phyloP scores from a whole-genome alignment of 352 stramenopile species.

The Blastocystis sp. region DNA sequence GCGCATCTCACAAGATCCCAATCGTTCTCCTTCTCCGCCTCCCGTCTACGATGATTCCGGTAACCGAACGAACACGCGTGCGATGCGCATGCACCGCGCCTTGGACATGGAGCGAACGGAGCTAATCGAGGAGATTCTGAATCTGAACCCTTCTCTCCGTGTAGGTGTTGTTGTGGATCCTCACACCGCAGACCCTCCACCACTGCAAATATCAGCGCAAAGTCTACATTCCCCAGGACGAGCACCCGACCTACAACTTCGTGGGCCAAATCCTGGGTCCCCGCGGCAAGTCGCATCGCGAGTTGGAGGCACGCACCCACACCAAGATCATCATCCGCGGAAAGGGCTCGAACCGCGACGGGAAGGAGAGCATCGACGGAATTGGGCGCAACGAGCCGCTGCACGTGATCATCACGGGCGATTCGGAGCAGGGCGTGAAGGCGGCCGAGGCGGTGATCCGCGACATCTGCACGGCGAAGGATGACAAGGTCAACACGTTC shows the following conservation, averaged over 20 bases:
- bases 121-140: constrained; percentile 90
- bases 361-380: constrained; percentile 78
- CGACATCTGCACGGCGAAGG: constrained; percentile 82
- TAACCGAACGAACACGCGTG: constrained; percentile 91
- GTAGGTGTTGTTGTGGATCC: background rate
- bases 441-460: constrained; percentile 83
- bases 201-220: constrained; percentile 88
- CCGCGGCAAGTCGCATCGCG: constrained; percentile 97
- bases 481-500: constrained; percentile 82
- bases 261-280: constrained; percentile 98
- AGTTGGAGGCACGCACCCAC: constrained; percentile 94
- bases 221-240: constrained; percentile 92
- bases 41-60: constrained; percentile 89
- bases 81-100: constrained; percentile 86
- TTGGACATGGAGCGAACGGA: constrained; percentile 84
- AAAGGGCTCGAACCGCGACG: constrained; percentile 85
- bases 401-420: constrained; percentile 87
- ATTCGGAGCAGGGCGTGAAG: constrained; percentile 82
- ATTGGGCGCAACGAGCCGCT: constrained; percentile 88
- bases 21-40: constrained; percentile 84
- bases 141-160: constrained; percentile 80
- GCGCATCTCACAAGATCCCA: constrained; percentile 74
- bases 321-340: constrained; percentile 96
- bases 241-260: constrained; percentile 98
- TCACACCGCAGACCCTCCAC: constrained; percentile 68